Evolutionary conservation across 2,329 filamentous ascomycete genomes (phyloP).

Genomic region (Microthyrium microscopicum): DNA sequence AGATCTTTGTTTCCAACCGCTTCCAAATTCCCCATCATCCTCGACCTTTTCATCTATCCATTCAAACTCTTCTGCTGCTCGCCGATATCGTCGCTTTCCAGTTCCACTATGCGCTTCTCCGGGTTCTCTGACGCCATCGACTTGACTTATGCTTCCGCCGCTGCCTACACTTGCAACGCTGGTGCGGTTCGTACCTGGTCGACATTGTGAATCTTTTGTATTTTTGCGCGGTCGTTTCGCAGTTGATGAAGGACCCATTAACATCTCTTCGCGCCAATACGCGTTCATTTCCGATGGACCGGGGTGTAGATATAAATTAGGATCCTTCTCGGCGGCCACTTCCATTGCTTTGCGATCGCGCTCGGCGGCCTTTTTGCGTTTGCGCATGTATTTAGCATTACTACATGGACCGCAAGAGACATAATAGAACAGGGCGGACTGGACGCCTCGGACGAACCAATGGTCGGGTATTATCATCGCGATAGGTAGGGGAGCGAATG

Average conservation of each 20-base stretch:
- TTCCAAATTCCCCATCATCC: slow-evolving; percentile 4
- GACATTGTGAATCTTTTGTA: slow-evolving; percentile 39
- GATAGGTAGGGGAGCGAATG: too few species aligned
- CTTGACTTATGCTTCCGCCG: slow-evolving; percentile 13
- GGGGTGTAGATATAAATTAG: slow-evolving; percentile 60
- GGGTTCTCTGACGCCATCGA: too few species aligned
- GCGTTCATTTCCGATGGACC: slow-evolving; percentile 74
- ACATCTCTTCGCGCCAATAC: slow-evolving; percentile 78
- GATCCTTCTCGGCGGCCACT: slow-evolving; percentile 15
- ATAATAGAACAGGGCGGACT: slow-evolving; percentile 65
- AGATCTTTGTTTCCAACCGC: slow-evolving; percentile 1
- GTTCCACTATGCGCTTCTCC: slow-evolving; percentile 11
- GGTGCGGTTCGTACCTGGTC: slow-evolving; percentile 40
- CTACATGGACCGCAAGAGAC: slow-evolving; percentile 65
- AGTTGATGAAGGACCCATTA: slow-evolving; percentile 52
- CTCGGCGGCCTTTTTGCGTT: slow-evolving; percentile 53
- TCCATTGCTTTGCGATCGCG: slow-evolving; percentile 49
- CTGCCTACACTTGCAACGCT: slow-evolving; percentile 14
- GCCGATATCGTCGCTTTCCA: slow-evolving; percentile 51
- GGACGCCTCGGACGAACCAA: slow-evolving; percentile 34
- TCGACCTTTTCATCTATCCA: slow-evolving; percentile 27
- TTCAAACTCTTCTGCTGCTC: slow-evolving; percentile 64
- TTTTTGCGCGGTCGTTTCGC: slow-evolving; percentile 39
- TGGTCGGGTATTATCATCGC: too few species aligned
- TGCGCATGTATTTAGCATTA: slow-evolving; percentile 51